Evolutionary conservation across 1,284 basidiomycete genomes (phyloP), one percentile per base, ranked within the genome.

Genomic region (Cutaneotrichosporon sp.): DNA sequence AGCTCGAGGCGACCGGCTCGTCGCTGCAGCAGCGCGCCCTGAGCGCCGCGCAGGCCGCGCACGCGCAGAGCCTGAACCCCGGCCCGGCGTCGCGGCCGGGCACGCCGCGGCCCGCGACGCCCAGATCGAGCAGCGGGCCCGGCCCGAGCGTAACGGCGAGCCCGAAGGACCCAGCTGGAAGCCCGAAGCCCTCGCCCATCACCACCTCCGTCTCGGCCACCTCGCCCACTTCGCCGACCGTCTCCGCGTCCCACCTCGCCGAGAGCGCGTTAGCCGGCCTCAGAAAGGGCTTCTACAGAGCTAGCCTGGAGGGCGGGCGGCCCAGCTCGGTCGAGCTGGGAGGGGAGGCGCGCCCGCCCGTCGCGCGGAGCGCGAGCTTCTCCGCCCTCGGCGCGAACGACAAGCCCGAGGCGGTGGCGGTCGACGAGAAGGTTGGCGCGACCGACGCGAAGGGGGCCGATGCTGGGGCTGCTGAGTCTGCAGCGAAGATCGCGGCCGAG

Each of bases 191-290:
- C 20, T 53, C 20, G 29, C 24, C 38, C 27, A 31, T n/a, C n/a
- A 45, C 13, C 24, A 34, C 47, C 45, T 25, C 25, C 49, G 36
- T 6, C 38, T 33, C 45, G 49, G 54, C 58, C 24, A 24, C 58
- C 9, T 24, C 27, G 5, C 34, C 56, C 7, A 27, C 46, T 8
- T 25, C 46, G 27, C 33, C 56, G 5, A 36, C 34, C 9, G 20
- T 29, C 20, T 51, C 38, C 33, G 46, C 64, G 14, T 50, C 60
- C 20, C 66, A 71, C 33, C 65, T 76, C 10, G 76, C 76, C 20
- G 76, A 76, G 54, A 69, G 68, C 24, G 76, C 76, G 4, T 59
- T 78, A 13, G 64, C 62, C 7, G 73, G 73, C 1, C 55, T 78
- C 25, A 60, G 75, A 27, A 70, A 69, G 53, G 68, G 67, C 27